Conservation (phyloP, 148 eudicot species). For the Camellia sinensis region DNA sequence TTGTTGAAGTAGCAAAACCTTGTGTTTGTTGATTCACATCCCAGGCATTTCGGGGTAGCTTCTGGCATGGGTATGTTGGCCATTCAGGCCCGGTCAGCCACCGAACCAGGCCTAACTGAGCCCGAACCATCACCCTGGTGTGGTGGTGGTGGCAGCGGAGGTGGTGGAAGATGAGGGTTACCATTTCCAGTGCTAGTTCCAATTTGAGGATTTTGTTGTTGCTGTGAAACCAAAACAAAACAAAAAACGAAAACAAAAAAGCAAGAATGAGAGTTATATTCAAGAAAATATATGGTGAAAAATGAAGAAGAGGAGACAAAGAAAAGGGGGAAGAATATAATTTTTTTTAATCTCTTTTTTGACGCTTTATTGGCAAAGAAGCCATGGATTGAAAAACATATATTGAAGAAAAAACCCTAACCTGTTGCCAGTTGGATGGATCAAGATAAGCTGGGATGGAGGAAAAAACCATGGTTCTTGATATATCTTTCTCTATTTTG, state of each 20-base stretch:
- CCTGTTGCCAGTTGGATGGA: conserved; percentile 72
- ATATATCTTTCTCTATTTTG: conserved; percentile 38
- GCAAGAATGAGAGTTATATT: conserved; percentile 42
- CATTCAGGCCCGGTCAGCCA: conserved; percentile 63
- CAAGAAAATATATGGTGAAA: conserved; percentile 27
- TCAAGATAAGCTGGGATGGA: conserved; percentile 72
- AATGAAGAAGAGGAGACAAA: conserved; percentile 17
- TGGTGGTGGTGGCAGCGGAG: conserved; percentile 18
- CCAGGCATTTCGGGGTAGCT: conserved; percentile 53
- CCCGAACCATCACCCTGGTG: conserved; percentile 22
- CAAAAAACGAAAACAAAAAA: not conserved
- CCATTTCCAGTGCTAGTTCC: conserved; percentile 22
- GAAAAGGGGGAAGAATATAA: conserved; percentile 38
- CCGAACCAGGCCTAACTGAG: conserved; percentile 59
- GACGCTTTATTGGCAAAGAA: conserved; percentile 31
- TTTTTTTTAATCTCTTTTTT: conserved; percentile 17
- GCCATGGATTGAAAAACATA: conserved; percentile 21
- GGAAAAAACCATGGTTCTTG: conserved; percentile 59
- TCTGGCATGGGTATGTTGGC: conserved; percentile 72
- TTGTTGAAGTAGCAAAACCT: conserved; percentile 75
- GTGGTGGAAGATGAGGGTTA: conserved; percentile 30
- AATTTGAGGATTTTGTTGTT: conserved; percentile 32
- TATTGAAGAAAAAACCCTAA: conserved; percentile 23
- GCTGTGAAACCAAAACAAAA: conserved; percentile 18
- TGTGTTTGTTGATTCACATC: conserved; percentile 65